phyloP scores from a whole-genome alignment of 2,329 filamentous ascomycete genomes.

The Blumeria hordei region DNA sequence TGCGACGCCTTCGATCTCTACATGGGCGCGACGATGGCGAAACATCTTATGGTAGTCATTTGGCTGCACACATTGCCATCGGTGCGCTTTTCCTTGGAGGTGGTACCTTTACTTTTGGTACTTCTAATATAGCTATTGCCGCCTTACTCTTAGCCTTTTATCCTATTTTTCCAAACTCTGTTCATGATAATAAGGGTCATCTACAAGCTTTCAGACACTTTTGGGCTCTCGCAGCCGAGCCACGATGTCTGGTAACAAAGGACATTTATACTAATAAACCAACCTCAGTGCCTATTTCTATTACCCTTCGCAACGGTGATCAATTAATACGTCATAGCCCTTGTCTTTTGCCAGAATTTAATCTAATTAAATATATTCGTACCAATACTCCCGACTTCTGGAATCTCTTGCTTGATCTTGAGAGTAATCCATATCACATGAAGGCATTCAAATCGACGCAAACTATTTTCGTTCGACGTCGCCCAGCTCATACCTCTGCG shows the following conservation, averaged over 20 bases:
- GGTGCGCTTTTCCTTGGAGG: conserved; percentile 79
- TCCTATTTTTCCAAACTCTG: conserved; percentile 66
- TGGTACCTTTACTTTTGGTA: conserved; percentile 77
- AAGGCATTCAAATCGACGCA: conserved; percentile 33
- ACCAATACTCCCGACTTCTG: conserved; percentile 35
- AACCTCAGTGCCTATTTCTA: conserved; percentile 44
- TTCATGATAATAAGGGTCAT: conserved; percentile 86
- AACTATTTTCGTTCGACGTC: conserved; percentile 36
- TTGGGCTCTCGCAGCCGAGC: conserved; percentile 83
- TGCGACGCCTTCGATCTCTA: conserved; percentile 64
- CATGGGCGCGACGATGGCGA: conserved; percentile 70
- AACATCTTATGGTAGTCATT: conserved; percentile 77
- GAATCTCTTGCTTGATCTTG: conserved; percentile 43
- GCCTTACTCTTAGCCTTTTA: conserved; percentile 81
- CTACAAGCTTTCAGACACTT: conserved; percentile 92
- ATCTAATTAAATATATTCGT: conserved; percentile 22
- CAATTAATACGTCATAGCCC: conserved; percentile 14
- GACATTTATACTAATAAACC: conserved; percentile 69
- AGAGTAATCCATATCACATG: conserved; percentile 28
- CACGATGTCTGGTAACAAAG: conserved; percentile 66
- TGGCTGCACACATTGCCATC: conserved; percentile 79
- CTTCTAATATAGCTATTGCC: conserved; percentile 66
- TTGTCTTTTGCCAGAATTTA: conserved; percentile 22
- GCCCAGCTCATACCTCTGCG: conserved; percentile 28
- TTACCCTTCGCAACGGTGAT: conserved; percentile 18